These are phyloP conservation scores for Acanthamoeba castellanii DNA, from an alignment of 208 protist genomes.

Conservation along the genomic window DNA sequence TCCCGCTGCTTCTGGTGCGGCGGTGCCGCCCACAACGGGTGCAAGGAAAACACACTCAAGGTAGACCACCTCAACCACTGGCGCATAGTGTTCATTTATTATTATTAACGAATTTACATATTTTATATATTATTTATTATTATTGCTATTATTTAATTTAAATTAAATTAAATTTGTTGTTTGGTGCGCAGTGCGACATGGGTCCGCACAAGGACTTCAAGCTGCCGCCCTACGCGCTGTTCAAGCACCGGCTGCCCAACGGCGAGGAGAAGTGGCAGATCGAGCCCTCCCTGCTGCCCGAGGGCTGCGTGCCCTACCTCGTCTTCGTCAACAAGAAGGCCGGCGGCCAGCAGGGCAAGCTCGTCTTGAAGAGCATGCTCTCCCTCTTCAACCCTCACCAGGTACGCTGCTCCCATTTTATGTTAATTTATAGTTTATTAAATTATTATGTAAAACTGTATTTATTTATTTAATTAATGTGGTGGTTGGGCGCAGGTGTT, in stretches of 20 bases:
- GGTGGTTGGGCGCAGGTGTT: neutral
- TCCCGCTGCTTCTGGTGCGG: slow-evolving; percentile 52
- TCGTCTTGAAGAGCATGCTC: slow-evolving; percentile 22
- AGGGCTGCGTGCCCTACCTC: slow-evolving; percentile 56
- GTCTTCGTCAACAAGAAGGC: slow-evolving; percentile 63
- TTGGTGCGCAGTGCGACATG: slow-evolving; percentile 15
- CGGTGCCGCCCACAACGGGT: slow-evolving; percentile 25
- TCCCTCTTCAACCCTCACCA: slow-evolving; percentile 56
- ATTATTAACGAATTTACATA: neutral
- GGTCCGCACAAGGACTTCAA: slow-evolving; percentile 46
- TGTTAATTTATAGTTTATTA: no score
- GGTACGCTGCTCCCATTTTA: neutral
- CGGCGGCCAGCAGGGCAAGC: slow-evolving; percentile 42
- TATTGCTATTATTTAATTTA: neutral
- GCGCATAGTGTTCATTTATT: no score
- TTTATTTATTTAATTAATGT: neutral
- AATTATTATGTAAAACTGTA: no score
- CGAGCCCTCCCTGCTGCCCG: slow-evolving; percentile 25
- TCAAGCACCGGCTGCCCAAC: slow-evolving; percentile 14
- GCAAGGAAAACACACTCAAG: slow-evolving; percentile 8
- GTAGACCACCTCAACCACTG: no score
- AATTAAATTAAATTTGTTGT: no score
- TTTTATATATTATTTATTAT: neutral
- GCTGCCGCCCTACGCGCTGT: slow-evolving; percentile 59
- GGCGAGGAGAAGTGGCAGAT: slow-evolving; percentile 16